Conservation (phyloP, 139 green algal genomes). For the Chlorella vulgaris region DNA sequence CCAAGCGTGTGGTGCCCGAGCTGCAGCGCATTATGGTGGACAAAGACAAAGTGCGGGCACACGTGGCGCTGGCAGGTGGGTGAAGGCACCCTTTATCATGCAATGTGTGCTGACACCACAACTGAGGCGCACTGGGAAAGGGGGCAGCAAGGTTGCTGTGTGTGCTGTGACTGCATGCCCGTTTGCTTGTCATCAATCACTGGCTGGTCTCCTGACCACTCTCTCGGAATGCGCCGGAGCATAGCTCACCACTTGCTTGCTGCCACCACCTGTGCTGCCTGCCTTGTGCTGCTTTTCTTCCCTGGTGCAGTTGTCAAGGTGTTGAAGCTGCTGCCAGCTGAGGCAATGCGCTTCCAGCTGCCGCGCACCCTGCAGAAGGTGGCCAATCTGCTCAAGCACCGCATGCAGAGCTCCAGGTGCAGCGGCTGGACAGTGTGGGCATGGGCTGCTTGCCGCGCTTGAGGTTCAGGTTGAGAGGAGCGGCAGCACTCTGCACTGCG, state of each 20-base stretch:
- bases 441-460: background rate
- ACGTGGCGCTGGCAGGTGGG: slow-evolving; percentile 73
- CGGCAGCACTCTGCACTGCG: background rate
- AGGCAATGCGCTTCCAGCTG: slow-evolving; percentile 65
- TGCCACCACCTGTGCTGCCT: background rate
- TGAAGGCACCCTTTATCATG: background rate
- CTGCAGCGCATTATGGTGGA: slow-evolving; percentile 63
- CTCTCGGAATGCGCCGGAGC: too few relatives aligned
- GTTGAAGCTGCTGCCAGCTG: slow-evolving; percentile 74
- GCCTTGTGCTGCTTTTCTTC: background rate
- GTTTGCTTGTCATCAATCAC: background rate
- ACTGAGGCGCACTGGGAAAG: background rate
- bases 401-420: slow-evolving; percentile 63
- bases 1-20: slow-evolving; percentile 57
- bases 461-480: background rate
- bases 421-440: background rate
- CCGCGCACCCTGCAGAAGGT: slow-evolving; percentile 73
- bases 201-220: too few relatives aligned
- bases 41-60: slow-evolving; percentile 60
- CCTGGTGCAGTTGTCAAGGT: slow-evolving; percentile 70
- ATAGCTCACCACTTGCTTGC: background rate
- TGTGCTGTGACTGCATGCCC: background rate
- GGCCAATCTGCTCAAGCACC: slow-evolving; percentile 66
- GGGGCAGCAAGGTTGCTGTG: too few relatives aligned
- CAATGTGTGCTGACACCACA: background rate